Base-by-base conservation (phyloP, 148 eudicot species). In the Chenopodium quinoa region DNA sequence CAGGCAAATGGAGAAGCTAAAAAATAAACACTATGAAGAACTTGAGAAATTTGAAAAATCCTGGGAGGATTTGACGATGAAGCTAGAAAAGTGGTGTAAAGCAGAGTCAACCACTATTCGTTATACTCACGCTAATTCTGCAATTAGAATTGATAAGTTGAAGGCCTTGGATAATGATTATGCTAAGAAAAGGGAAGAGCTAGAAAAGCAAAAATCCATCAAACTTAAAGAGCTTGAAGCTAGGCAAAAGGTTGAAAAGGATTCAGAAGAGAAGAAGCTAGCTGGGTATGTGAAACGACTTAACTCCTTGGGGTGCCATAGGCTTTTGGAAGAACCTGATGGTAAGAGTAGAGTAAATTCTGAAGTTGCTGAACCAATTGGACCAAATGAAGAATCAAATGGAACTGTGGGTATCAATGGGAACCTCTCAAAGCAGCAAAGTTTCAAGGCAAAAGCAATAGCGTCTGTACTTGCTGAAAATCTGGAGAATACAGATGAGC, bases 11-110 rank as follows among this genome's bases (percentile, higher is more conserved):
- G 80, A 40, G 62, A 85, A 66, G 86, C 87, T 91, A 46, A 72
- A 40, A 19, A 86, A 66, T 17, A 85, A 84, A 73, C 94, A 92
- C 5, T 74, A 82, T 40, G 86, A 83, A 67, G 89, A 94, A 83
- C 71, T 87, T 34, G 69, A 71, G 70, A 82, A 88, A 78, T 83
- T 92, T 40, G 67, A 83, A 27, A 83, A 63, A 75, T 29, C 2
- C 3, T 90, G 88, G 88, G 91, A 82, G 79, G 85, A 86, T 9
- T 71, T 78, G 74, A 90, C 69, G 76, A 71, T 23, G 70, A 65
- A 75, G 78, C 65, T 91, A 69, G 92, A 89, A 81, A 81, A 74
- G 16, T 82, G 77, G n/a, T 78, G 83, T 79, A 82, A 76, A 72
- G 25, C 85, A 82, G 87, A 89, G 79, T 80, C 79, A 19, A 83